Percentiles rank a stretch among this genome's conserved stretches.
Evolutionary conservation across 345 rosid genomes (phyloP).

Genomic region (Bruguiera gymnorhiza): DNA sequence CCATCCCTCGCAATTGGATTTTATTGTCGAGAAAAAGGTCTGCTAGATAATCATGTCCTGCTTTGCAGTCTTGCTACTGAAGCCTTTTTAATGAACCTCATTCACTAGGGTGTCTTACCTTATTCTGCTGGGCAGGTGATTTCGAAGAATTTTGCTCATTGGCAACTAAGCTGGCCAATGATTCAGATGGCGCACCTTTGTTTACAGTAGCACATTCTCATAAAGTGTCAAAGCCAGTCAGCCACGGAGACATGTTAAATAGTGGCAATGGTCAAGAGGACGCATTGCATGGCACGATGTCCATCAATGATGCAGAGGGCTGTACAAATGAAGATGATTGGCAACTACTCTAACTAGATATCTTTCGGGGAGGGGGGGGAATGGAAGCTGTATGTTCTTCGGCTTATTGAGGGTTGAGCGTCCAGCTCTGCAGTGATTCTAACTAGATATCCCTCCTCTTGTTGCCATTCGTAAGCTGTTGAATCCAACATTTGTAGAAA

Average conservation of each 20-base stretch:
- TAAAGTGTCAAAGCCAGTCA: conserved; percentile 10
- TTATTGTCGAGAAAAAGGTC: conserved; percentile 84
- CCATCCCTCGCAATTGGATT: conserved; percentile 91
- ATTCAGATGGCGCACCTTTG: conserved; percentile 85
- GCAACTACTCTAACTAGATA: conserved; percentile 50
- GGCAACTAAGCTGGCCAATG: conserved; percentile 70
- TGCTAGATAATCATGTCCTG: conserved; percentile 8
- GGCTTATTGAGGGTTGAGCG: background rate
- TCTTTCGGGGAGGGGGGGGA: background rate
- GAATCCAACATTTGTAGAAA: conserved; percentile 12
- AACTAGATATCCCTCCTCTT: background rate
- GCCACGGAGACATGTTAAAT: conserved; percentile 18
- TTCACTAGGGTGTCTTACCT: background rate
- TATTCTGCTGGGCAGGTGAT: conserved; percentile 48
- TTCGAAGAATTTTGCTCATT: conserved; percentile 69
- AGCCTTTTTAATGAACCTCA: background rate
- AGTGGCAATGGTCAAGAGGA: conserved; percentile 20
- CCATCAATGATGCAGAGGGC: conserved; percentile 25
- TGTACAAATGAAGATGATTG: conserved; percentile 52
- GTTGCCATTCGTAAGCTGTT: background rate
- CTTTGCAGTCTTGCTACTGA: background rate
- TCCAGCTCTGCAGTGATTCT: background rate
- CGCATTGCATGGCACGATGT: conserved; percentile 25
- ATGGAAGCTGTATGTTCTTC: background rate
- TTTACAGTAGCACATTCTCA: conserved; percentile 44